A percentile compares a stretch with the other conserved stretches of the same genome.
These are phyloP conservation scores for Ajuga reptans DNA, from an alignment of 305 asterid species.

Conservation along the genomic window DNA sequence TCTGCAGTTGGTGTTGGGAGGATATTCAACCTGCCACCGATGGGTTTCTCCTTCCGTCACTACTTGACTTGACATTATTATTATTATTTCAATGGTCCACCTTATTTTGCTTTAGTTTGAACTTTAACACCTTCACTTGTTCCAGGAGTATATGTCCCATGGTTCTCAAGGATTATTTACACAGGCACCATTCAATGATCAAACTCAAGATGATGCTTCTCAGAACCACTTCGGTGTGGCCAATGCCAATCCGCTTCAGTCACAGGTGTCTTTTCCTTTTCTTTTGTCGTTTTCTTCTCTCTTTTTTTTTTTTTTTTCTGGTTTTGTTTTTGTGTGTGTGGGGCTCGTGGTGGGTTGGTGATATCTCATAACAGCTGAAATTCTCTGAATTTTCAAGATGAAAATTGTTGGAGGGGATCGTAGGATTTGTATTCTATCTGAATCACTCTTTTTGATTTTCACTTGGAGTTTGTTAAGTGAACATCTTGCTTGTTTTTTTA, in stretches of 20 bases:
- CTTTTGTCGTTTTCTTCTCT: background rate
- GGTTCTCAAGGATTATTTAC: slow-evolving; percentile 92
- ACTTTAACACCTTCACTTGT: slow-evolving; percentile 9
- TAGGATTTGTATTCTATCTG: background rate
- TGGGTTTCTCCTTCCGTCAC: slow-evolving; percentile 4
- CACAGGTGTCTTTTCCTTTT: slow-evolving; percentile 49
- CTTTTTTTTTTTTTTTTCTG: background rate
- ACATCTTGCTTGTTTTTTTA: slow-evolving; percentile 15
- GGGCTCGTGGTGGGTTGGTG: too few species aligned
- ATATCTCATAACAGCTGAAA: background rate
- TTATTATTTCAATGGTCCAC: background rate
- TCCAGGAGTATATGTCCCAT: slow-evolving; percentile 88
- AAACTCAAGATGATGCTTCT: slow-evolving; percentile 81
- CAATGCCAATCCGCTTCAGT: slow-evolving; percentile 62
- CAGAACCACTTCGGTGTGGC: slow-evolving; percentile 68
- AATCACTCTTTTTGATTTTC: background rate
- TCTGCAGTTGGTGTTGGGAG: background rate
- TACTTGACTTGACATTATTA: background rate
- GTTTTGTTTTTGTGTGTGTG: background rate
- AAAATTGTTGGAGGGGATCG: background rate
- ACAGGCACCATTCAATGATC: slow-evolving; percentile 76
- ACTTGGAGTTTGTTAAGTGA: background rate
- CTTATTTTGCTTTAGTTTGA: slow-evolving; percentile 7
- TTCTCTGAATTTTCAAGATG: background rate
- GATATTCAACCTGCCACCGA: background rate